phyloP scores from a whole-genome alignment of 345 rosid species.

The Triadica sebifera region DNA sequence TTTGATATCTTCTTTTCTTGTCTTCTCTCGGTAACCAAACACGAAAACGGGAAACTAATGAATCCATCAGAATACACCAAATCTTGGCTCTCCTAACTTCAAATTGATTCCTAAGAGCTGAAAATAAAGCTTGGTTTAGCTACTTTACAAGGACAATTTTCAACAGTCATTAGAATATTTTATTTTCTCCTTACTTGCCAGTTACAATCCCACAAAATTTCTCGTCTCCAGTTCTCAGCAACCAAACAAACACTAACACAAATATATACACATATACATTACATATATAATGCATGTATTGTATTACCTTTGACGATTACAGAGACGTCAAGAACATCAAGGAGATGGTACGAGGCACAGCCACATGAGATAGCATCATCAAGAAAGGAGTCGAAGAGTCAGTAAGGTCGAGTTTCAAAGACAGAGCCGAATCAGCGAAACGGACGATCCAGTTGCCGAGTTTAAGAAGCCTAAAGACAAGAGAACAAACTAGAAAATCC shows the following conservation, averaged over 20 bases:
- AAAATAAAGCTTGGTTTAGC: slow-evolving; percentile 2
- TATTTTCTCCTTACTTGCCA: background rate
- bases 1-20: background rate
- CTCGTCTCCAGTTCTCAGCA: background rate
- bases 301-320: slow-evolving; percentile 55
- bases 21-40: background rate
- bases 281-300: no score
- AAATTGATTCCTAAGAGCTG: background rate
- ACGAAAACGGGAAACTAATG: background rate
- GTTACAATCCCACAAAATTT: background rate
- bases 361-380: slow-evolving; percentile 59
- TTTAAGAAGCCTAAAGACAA: slow-evolving; percentile 58
- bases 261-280: no score
- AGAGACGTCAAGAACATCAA: slow-evolving; percentile 65
- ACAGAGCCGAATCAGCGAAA: slow-evolving; percentile 64
- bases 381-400: slow-evolving; percentile 52
- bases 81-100: background rate
- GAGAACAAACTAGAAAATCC: slow-evolving; percentile 79
- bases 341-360: slow-evolving; percentile 57
- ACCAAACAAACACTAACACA: slow-evolving; percentile 21
- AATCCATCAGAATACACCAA: background rate
- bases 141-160: background rate
- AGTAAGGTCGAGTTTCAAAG: slow-evolving; percentile 44
- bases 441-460: slow-evolving; percentile 77
- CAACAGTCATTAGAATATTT: background rate